Evolutionary conservation across 2,329 filamentous ascomycete genomes (phyloP).

Genomic region (Epichloe gansuensis): DNA sequence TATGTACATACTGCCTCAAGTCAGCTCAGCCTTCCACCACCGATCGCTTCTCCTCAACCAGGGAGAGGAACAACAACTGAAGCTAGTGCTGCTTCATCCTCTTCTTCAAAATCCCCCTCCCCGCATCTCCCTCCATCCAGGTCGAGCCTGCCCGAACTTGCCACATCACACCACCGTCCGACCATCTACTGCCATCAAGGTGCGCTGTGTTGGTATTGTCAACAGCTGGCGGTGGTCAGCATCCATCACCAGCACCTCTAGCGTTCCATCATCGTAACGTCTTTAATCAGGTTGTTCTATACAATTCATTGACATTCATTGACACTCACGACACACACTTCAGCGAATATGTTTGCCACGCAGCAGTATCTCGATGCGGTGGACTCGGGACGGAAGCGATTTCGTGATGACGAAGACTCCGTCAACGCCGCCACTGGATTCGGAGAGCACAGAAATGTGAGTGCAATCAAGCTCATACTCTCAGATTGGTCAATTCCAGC

Average conservation of each 20-base stretch:
- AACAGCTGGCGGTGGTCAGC: neutral
- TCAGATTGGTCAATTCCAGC: neutral
- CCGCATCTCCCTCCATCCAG: neutral
- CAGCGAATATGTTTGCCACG: constrained; percentile 24
- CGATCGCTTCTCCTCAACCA: neutral
- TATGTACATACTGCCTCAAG: neutral
- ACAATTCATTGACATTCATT: neutral
- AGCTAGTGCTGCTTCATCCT: neutral
- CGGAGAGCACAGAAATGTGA: constrained; percentile 37
- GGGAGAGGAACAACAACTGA: neutral
- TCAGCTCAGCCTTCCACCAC: neutral
- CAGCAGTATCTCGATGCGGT: constrained; percentile 20
- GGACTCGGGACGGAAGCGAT: constrained; percentile 30
- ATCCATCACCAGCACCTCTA: neutral
- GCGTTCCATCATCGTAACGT: neutral
- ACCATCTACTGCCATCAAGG: neutral
- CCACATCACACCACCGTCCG: neutral
- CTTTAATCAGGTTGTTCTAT: neutral
- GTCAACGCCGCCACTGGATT: constrained; percentile 27
- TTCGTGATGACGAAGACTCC: constrained; percentile 33
- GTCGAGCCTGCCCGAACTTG: neutral
- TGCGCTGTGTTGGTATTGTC: neutral
- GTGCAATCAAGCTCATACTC: constrained; percentile 8
- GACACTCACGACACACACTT: neutral
- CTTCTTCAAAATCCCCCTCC: neutral